Evolutionary conservation across 2,329 filamentous ascomycete genomes (phyloP).

Genomic region (Talaromyces sp.): DNA sequence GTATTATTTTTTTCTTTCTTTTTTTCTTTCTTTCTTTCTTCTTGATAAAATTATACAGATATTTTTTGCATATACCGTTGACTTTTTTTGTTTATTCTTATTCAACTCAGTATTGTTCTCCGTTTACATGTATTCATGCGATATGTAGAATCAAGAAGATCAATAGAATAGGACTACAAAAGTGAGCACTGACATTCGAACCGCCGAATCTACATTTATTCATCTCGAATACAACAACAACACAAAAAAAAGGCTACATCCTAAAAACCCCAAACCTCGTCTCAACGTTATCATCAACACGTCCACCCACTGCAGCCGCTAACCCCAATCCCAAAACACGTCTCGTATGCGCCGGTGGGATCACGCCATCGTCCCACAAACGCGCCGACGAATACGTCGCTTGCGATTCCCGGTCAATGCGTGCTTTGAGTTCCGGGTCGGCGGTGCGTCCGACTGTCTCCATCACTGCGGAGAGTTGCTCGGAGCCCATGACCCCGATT

Average conservation of each 20-base stretch:
- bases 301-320: slow-evolving; percentile 64
- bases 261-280: slow-evolving; percentile 75
- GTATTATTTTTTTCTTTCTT: neutral
- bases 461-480: slow-evolving; percentile 91
- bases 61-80: neutral
- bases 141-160: neutral
- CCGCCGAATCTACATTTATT: neutral
- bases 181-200: too few relatives aligned
- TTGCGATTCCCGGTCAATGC: slow-evolving; percentile 87
- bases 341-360: slow-evolving; percentile 70
- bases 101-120: neutral
- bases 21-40: neutral
- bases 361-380: slow-evolving; percentile 85
- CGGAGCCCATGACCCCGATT: slow-evolving; percentile 91
- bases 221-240: neutral
- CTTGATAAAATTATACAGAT: slow-evolving; percentile 7
- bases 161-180: neutral
- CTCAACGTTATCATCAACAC: slow-evolving; percentile 51
- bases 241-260: slow-evolving; percentile 52
- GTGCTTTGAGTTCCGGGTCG: slow-evolving; percentile 71
- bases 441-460: slow-evolving; percentile 80
- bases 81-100: neutral
- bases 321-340: slow-evolving; percentile 67
- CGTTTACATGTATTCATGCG: neutral
- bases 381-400: slow-evolving; percentile 82